Percentiles rank a stretch among this genome's conserved stretches.
These are phyloP conservation scores for Scutellaria minor DNA, from an alignment of 257 asterid genomes.

Conservation along the genomic window DNA sequence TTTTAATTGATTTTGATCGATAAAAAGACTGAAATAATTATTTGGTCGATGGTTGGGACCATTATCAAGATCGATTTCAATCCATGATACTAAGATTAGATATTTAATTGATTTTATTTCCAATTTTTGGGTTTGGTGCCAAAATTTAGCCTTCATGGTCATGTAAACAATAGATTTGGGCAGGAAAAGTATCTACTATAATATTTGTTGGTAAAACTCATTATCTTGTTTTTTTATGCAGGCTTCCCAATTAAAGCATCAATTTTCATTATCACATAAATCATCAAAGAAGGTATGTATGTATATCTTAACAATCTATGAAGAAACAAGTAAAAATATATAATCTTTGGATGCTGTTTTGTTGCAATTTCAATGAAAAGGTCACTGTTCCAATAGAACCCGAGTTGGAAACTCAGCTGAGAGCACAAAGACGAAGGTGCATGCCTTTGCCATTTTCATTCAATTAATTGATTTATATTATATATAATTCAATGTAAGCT, in stretches of 20 bases:
- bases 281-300: slow-evolving; percentile 59
- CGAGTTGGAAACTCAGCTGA: slow-evolving; percentile 66
- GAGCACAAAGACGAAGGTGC: slow-evolving; percentile 81
- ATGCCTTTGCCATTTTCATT: neutral
- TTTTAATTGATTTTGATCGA: too few relatives aligned
- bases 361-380: slow-evolving; percentile 38
- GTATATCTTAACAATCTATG: neutral
- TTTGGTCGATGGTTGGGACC: too few relatives aligned
- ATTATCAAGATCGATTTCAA: too few relatives aligned
- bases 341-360: slow-evolving; percentile 24
- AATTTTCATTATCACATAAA: slow-evolving; percentile 61
- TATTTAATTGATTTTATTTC: too few relatives aligned
- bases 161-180: too few relatives aligned
- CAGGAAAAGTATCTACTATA: too few relatives aligned
- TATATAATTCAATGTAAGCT: neutral
- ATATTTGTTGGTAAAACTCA: neutral
- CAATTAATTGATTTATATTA: neutral
- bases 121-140: too few relatives aligned
- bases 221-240: slow-evolving; percentile 37
- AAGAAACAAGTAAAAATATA: neutral
- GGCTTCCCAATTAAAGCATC: slow-evolving; percentile 80
- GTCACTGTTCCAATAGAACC: slow-evolving; percentile 86
- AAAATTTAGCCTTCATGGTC: too few relatives aligned
- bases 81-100: too few relatives aligned
- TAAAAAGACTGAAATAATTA: too few relatives aligned